A percentile compares a stretch with the other conserved stretches of the same genome.
phyloP scores from a whole-genome alignment of 2,329 filamentous ascomycete genomes.

The Phialophora expanda region DNA sequence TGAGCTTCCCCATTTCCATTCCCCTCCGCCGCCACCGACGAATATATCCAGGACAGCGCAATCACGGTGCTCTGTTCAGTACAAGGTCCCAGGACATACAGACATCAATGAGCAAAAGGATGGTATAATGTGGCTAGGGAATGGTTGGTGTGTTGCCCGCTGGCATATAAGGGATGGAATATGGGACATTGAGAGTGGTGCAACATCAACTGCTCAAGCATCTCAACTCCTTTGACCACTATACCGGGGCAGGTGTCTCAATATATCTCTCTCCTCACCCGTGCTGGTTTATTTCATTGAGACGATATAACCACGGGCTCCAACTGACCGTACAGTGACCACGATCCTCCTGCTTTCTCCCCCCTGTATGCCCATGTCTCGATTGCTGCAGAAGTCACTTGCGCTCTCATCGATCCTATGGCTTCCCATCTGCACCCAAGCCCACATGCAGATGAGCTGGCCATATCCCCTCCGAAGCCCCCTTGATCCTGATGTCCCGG shows the following conservation, averaged over 20 bases:
- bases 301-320: background rate
- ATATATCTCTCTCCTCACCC: background rate
- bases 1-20: background rate
- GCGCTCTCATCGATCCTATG: constrained; percentile 27
- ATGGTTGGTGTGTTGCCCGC: background rate
- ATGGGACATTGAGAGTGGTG: background rate
- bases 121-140: background rate
- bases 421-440: constrained; percentile 34
- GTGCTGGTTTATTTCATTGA: background rate
- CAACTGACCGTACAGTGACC: background rate
- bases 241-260: background rate
- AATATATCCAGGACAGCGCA: background rate
- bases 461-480: constrained; percentile 61
- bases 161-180: background rate
- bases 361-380: constrained; percentile 22
- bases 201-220: background rate
- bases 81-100: background rate
- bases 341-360: background rate
- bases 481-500: constrained; percentile 52
- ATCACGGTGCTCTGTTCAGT: background rate
- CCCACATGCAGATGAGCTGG: constrained; percentile 63
- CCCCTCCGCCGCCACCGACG: background rate
- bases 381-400: constrained; percentile 16
- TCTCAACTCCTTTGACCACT: background rate
- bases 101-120: background rate